These are phyloP conservation scores for Pseudophaeomoniella oleicola DNA, from an alignment of 2,329 filamentous ascomycete species.

Conservation along the genomic window DNA sequence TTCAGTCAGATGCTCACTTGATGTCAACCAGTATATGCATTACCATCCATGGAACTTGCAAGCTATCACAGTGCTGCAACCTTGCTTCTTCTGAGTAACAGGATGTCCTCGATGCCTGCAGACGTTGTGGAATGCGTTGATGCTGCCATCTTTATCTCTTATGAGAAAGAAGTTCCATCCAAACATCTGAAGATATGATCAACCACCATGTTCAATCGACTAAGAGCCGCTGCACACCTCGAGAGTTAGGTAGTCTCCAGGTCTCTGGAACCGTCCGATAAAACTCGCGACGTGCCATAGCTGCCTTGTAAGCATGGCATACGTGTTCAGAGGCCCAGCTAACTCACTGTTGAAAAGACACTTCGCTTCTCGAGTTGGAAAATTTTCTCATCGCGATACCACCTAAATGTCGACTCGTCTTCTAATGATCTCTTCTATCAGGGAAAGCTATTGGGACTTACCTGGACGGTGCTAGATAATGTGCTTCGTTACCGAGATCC, in stretches of 20 bases:
- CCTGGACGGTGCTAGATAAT: constrained; percentile 8
- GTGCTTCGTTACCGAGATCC: constrained; percentile 7
- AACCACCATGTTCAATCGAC: not conserved
- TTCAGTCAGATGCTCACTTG: no score
- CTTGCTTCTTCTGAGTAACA: constrained; percentile 35
- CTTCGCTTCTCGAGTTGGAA: constrained; percentile 8
- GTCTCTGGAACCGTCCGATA: constrained; percentile 7
- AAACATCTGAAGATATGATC: not conserved
- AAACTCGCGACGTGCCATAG: constrained; percentile 10
- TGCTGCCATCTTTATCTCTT: constrained; percentile 31
- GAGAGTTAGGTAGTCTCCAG: constrained; percentile 9
- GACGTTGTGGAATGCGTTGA: constrained; percentile 49
- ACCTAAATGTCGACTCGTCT: constrained; percentile 1
- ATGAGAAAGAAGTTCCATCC: constrained; percentile 30
- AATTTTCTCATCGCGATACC: constrained; percentile 10
- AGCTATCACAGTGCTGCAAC: constrained; percentile 35
- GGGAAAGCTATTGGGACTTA: constrained; percentile 1
- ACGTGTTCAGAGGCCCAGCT: not conserved
- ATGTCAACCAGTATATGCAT: no score
- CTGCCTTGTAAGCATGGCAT: constrained; percentile 2
- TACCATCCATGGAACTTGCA: constrained; percentile 39
- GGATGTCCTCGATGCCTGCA: constrained; percentile 47
- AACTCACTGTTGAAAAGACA: constrained; percentile 8
- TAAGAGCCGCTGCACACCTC: constrained; percentile 4
- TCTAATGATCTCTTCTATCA: not conserved